These are phyloP conservation scores for Hygrophila difformis DNA, from an alignment of 257 asterid species.

Conservation along the genomic window DNA sequence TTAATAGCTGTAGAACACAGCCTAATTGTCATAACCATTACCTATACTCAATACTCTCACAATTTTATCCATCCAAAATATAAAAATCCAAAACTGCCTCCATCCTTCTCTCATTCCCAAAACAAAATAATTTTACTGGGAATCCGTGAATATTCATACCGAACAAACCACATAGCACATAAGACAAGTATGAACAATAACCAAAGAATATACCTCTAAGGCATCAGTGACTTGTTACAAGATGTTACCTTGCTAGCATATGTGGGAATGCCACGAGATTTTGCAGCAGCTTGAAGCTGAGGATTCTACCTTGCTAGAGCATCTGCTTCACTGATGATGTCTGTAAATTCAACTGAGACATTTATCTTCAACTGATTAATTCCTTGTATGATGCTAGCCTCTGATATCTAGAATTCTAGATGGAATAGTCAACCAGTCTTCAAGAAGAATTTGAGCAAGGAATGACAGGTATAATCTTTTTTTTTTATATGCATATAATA, in stretches of 20 bases:
- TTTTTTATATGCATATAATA: no score
- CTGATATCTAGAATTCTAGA: slow-evolving; percentile 78
- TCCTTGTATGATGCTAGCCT: slow-evolving; percentile 73
- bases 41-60: no score
- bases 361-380: slow-evolving; percentile 59
- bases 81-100: no score
- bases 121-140: no score
- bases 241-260: slow-evolving; percentile 61
- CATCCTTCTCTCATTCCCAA: no score
- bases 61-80: no score
- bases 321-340: slow-evolving; percentile 91
- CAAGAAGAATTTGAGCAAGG: slow-evolving; percentile 14
- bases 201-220: slow-evolving; percentile 63
- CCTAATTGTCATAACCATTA: no score
- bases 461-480: neutral
- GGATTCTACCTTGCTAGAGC: slow-evolving; percentile 74
- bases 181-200: no score
- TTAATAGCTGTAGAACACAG: no score
- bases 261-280: slow-evolving; percentile 77
- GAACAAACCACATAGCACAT: no score
- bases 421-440: slow-evolving; percentile 26
- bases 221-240: slow-evolving; percentile 89
- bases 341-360: slow-evolving; percentile 55
- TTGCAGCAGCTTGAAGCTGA: slow-evolving; percentile 91
- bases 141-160: no score